phyloP scores from a whole-genome alignment of 768 basidiomycete species.

The Lentinula edodes region DNA sequence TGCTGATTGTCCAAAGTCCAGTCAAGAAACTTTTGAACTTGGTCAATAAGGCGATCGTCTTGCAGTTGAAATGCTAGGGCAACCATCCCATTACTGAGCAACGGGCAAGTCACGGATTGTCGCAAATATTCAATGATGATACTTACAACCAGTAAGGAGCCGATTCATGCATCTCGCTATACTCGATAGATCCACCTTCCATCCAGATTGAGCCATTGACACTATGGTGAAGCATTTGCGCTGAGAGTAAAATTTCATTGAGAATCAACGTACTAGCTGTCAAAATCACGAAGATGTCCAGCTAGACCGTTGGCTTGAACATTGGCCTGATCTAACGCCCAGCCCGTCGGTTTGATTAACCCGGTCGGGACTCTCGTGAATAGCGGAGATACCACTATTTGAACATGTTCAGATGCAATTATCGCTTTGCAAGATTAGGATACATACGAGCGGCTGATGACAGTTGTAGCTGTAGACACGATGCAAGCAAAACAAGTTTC shows the following conservation, averaged over 20 bases:
- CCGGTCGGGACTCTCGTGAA: slow-evolving; percentile 29
- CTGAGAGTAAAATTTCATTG: background rate
- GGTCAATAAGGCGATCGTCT: slow-evolving; percentile 29
- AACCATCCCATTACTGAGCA: slow-evolving; percentile 33
- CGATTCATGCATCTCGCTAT: slow-evolving; percentile 38
- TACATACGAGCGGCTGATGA: slow-evolving; percentile 3
- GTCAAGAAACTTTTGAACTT: slow-evolving; percentile 33
- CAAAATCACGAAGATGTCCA: slow-evolving; percentile 35
- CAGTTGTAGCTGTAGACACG: background rate
- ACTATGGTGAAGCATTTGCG: slow-evolving; percentile 11
- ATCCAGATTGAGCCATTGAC: slow-evolving; percentile 41
- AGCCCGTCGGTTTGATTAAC: slow-evolving; percentile 31
- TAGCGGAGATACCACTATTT: slow-evolving; percentile 25
- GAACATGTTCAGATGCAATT: background rate
- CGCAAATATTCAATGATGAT: background rate
- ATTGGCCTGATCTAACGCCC: slow-evolving; percentile 33
- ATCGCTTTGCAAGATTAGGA: background rate
- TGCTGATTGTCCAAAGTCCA: slow-evolving; percentile 32
- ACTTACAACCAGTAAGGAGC: slow-evolving; percentile 41
- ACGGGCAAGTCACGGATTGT: background rate
- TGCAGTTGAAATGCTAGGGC: slow-evolving; percentile 35
- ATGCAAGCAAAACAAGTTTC: background rate
- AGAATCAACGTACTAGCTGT: slow-evolving; percentile 27
- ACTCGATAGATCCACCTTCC: slow-evolving; percentile 34
- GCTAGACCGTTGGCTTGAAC: slow-evolving; percentile 36